Evolutionary conservation across 345 rosid species (phyloP).

Genomic region (Arabidopsis suecica): DNA sequence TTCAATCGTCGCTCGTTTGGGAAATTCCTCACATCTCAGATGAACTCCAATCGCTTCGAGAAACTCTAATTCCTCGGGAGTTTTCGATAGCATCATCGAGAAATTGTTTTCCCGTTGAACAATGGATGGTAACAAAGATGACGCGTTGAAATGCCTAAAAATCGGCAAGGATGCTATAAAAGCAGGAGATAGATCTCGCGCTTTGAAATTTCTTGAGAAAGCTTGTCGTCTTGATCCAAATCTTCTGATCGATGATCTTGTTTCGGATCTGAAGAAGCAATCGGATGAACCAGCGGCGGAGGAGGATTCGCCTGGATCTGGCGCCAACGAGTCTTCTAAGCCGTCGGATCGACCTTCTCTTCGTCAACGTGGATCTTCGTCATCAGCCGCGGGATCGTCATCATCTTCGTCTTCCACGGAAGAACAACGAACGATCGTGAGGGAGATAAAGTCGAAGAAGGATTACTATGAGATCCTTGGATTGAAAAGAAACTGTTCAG

Average conservation of each 20-base stretch:
- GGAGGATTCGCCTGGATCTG: slow-evolving; percentile 37
- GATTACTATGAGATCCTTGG: slow-evolving; percentile 88
- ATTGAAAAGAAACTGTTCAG: slow-evolving; percentile 60
- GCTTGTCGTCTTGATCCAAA: slow-evolving; percentile 93
- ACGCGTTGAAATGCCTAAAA: slow-evolving; percentile 80
- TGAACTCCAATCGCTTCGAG: slow-evolving; percentile 26
- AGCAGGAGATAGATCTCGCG: slow-evolving; percentile 83
- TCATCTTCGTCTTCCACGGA: slow-evolving; percentile 55
- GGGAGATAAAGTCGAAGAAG: slow-evolving; percentile 76
- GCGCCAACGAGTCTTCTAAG: slow-evolving; percentile 41
- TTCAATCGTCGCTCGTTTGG: slow-evolving; percentile 13
- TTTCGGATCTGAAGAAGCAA: slow-evolving; percentile 51
- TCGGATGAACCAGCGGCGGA: slow-evolving; percentile 30
- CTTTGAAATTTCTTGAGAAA: slow-evolving; percentile 72
- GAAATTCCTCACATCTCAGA: slow-evolving; percentile 29
- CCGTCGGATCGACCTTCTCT: slow-evolving; percentile 61
- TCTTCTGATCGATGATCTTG: slow-evolving; percentile 65
- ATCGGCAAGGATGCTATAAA: slow-evolving; percentile 83
- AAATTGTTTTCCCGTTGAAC: background rate
- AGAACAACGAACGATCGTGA: slow-evolving; percentile 76
- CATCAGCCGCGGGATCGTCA: slow-evolving; percentile 14
- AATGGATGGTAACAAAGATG: slow-evolving; percentile 97
- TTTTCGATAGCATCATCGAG: slow-evolving; percentile 14
- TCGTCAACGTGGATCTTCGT: slow-evolving; percentile 58
- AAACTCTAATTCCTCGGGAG: slow-evolving; percentile 12